phyloP scores from a whole-genome alignment of 257 asterid species.

The Eucommia ulmoides region DNA sequence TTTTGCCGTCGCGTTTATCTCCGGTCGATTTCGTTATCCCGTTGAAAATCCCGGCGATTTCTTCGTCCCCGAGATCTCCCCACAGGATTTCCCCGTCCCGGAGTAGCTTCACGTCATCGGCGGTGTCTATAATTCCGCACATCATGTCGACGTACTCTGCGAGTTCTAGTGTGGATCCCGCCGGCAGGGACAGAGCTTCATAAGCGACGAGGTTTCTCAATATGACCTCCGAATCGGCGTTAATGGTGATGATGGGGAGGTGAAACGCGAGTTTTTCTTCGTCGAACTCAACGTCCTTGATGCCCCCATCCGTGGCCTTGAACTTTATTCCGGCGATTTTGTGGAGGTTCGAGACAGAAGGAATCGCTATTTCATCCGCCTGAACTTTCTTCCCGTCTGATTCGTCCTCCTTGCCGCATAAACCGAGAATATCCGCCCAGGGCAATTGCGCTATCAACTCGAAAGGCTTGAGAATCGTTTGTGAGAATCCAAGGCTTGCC shows the following conservation, averaged over 20 bases:
- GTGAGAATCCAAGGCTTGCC: constrained; percentile 4
- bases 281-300: constrained; percentile 17
- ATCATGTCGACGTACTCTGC: constrained; percentile 41
- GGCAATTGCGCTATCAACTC: constrained; percentile 11
- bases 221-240: constrained; percentile 24
- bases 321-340: constrained; percentile 12
- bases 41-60: constrained; percentile 27
- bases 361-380: constrained; percentile 15
- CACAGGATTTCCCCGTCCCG: constrained; percentile 21
- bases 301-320: constrained; percentile 12
- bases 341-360: constrained; percentile 14
- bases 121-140: constrained; percentile 34
- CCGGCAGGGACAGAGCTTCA: constrained; percentile 23
- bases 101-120: constrained; percentile 29
- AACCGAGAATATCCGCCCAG: constrained; percentile 16
- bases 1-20: constrained; percentile 1
- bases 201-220: constrained; percentile 43
- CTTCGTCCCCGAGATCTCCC: constrained; percentile 23
- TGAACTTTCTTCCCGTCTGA: background rate
- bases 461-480: constrained; percentile 9
- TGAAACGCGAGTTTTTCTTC: constrained; percentile 12
- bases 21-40: constrained; percentile 24
- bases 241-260: constrained; percentile 34
- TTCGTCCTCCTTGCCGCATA: constrained; percentile 9
- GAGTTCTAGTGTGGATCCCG: constrained; percentile 19